Evolutionary conservation across 2,329 filamentous ascomycete genomes (phyloP), one percentile per base, ranked within the genome.

Genomic region (Colletotrichum sp.): DNA sequence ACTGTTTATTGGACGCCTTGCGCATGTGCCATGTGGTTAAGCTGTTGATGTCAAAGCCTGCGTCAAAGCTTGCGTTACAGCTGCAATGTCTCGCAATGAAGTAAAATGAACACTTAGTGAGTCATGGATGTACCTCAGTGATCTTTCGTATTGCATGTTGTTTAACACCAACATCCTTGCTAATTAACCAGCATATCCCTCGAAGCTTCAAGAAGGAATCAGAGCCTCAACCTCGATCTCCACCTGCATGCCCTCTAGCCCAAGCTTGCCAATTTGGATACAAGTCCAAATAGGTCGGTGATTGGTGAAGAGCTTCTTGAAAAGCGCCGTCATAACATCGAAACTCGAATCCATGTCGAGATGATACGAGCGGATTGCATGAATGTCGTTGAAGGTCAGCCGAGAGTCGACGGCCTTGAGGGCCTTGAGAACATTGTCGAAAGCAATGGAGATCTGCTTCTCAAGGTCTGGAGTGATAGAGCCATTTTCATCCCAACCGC

Each of bases 181-280:
- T 6, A 59, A 18, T 59, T 16, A 59, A 52, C 44, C 44, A 21
- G 44, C n/a, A 59, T 59, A 0, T 28, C 8, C 15, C 12, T 16
- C 12, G 1, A 52, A 52, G 44, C 44, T 8, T 44, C 18, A 71
- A 15, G 52, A 26, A n/a, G 73, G 75, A 21, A 75, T 52, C 5
- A 24, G 81, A 3, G 89, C 89, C 21, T 84, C 83, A 13, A 91
- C 90, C 80, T 93, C 91, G 80, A 93, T 89, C 82, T 92, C 90
- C 5, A 92, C 86, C 44, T 84, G 81, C 91, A 93, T 92, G 26
- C 84, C 86, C 39, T 87, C 85, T 73, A 85, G 80, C 0, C 83
- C 90, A 18, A 93, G 80, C 57, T 83, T 79, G 2, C 82, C 79
- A 4, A 92, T 90, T 0, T 88, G 90, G 10, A 92, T 82, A 73